Conservation (phyloP, 2,329 filamentous ascomycete genomes). For the Fusarium agapanthi region DNA sequence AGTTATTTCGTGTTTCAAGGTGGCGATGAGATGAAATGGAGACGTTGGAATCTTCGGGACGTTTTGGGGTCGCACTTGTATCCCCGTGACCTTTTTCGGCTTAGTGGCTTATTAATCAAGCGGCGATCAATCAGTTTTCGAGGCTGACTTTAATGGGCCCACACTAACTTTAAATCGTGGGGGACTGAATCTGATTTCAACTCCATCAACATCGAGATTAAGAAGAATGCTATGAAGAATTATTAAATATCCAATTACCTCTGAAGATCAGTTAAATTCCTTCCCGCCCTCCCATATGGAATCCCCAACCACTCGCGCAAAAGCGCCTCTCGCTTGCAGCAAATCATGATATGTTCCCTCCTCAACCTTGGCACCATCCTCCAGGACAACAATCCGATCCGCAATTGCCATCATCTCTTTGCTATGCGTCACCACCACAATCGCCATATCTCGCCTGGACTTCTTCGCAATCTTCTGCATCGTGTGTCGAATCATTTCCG, state of each 20-base stretch:
- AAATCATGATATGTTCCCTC: conserved; percentile 73
- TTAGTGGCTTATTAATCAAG: conserved; percentile 17
- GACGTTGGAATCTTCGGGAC: conserved; percentile 23
- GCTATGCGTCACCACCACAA: conserved; percentile 84
- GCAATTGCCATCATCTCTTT: conserved; percentile 87
- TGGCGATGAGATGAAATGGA: conserved; percentile 9
- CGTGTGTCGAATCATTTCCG: conserved; percentile 69
- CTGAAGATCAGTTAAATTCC: neutral
- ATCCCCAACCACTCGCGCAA: conserved; percentile 58
- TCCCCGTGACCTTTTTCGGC: conserved; percentile 20
- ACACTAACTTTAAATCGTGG: neutral
- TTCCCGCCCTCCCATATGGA: conserved; percentile 25
- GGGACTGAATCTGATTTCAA: neutral
- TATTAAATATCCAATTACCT: neutral
- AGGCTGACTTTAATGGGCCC: neutral
- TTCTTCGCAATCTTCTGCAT: conserved; percentile 61
- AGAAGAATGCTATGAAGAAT: neutral
- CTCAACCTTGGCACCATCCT: conserved; percentile 73
- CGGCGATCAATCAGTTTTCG: neutral
- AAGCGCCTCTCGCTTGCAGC: conserved; percentile 53
- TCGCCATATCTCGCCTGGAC: conserved; percentile 61
- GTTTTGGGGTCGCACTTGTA: conserved; percentile 25
- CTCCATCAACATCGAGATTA: neutral
- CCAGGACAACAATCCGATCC: conserved; percentile 76
- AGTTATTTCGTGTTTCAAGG: neutral